A percentile compares a stretch with the other conserved stretches of the same genome.
Conservation (phyloP, 768 basidiomycete species). For the Lactarius indigo region DNA sequence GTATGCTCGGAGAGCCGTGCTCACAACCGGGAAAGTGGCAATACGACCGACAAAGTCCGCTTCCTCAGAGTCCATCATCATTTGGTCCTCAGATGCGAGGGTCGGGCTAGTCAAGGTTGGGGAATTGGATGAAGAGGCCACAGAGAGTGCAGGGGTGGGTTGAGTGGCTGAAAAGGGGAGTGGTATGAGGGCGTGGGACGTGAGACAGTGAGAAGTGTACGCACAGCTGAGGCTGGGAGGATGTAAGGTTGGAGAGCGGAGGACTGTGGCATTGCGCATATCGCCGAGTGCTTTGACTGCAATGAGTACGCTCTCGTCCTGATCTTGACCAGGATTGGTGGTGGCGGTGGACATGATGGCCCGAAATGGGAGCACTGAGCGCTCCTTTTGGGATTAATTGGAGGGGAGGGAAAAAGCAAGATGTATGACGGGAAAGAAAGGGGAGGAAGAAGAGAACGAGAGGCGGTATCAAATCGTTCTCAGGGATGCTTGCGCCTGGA, state of each 20-base stretch:
- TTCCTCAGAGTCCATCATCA: conserved; percentile 26
- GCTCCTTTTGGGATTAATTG: neutral
- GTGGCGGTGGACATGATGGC: conserved; percentile 2
- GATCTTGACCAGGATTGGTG: conserved; percentile 34
- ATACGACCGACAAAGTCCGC: conserved; percentile 53
- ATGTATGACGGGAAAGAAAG: neutral
- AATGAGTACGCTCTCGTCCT: conserved; percentile 77
- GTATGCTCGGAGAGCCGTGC: conserved; percentile 67
- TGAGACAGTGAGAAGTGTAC: conserved; percentile 11
- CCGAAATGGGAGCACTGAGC: conserved; percentile 1
- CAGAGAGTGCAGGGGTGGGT: conserved; percentile 36
- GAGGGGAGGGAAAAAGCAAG: neutral
- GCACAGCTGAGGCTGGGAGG: conserved; percentile 30
- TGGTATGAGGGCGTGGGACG: neutral
- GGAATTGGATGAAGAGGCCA: conserved; percentile 33
- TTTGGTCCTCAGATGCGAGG: conserved; percentile 28
- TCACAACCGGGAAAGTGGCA: conserved; percentile 67
- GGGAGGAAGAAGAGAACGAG: neutral
- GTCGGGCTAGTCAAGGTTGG: conserved; percentile 33
- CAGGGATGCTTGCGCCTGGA: neutral
- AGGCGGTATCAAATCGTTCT: neutral
- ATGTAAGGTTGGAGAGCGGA: conserved; percentile 1
- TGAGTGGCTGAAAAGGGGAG: conserved; percentile 31
- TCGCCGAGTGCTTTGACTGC: conserved; percentile 74
- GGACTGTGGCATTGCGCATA: conserved; percentile 47